A percentile compares a stretch with the other conserved stretches of the same genome.
phyloP scores from a whole-genome alignment of 2,329 filamentous ascomycete genomes.

The Xylariomycetidae sp. region DNA sequence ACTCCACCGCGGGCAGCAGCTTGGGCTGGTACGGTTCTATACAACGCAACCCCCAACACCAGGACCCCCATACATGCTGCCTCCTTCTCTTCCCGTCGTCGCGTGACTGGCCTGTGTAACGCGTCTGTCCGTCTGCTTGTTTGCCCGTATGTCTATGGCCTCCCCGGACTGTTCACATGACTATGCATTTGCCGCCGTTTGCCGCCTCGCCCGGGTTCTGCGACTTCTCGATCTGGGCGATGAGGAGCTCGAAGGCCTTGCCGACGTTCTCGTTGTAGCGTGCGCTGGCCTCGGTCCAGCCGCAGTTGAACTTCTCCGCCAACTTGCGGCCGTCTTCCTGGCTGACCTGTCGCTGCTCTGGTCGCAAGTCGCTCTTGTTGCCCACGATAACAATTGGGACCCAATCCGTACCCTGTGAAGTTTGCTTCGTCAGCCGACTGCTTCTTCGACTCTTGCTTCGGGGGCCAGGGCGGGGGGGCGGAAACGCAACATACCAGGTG shows the following conservation, averaged over 20 bases:
- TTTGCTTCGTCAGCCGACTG: constrained; percentile 2
- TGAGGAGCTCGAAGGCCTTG: constrained; percentile 89
- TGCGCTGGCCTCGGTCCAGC: constrained; percentile 91
- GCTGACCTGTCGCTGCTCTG: constrained; percentile 87
- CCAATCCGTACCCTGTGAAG: constrained; percentile 66
- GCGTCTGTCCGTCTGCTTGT: background rate
- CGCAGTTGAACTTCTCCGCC: constrained; percentile 81
- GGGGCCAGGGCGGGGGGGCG: background rate
- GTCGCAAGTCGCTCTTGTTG: constrained; percentile 91
- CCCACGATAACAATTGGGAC: constrained; percentile 92
- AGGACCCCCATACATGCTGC: no score
- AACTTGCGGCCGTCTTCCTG: constrained; percentile 79
- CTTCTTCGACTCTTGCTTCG: background rate
- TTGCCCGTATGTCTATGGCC: constrained; percentile 1
- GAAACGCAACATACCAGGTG: constrained; percentile 62
- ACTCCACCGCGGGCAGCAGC: no score
- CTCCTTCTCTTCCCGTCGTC: no score
- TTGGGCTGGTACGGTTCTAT: no score
- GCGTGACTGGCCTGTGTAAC: background rate
- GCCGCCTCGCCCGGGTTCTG: constrained; percentile 84
- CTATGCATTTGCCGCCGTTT: constrained; percentile 69
- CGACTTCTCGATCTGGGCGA: constrained; percentile 89
- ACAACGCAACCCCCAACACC: no score
- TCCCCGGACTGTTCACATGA: constrained; percentile 70
- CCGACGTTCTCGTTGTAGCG: constrained; percentile 90